Base-by-base conservation (phyloP, 129 eudicot species). In the Flaveria linearis region DNA sequence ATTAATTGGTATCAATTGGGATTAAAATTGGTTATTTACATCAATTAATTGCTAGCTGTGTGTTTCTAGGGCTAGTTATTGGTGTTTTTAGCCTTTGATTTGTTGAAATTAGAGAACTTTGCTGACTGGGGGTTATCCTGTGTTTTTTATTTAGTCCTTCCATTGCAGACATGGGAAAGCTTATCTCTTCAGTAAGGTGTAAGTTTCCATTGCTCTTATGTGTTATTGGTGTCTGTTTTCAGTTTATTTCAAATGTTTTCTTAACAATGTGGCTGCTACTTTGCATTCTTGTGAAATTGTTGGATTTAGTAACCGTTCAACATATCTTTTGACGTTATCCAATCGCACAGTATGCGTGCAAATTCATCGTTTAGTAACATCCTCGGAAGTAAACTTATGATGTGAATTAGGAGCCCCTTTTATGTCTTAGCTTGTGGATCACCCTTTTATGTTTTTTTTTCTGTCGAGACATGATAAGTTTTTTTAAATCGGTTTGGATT, bases 131-230 rank as follows among this genome's bases (percentile, higher is more conserved):
- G 41, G 5, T 36, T 36, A 36, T 1, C 41, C 41, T 68, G 49
- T 66, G 3, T 81, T 25, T 49, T 85, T 74, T 77, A 50, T 91
- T 75, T 85, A 94, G 98, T 85, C 97, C 46, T 94, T 94, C 65
- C 93, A 84, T 82, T 68, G 85, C 92, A 94, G 82, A 84, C 90
- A 94, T 81, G 98, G 97, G 80, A 94, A 88, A 86, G 98, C 98
- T 84, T 94, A 94, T 81, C 97, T 94, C 91, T 94, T 94, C 93
- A 88, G 86, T 76, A 94, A 91, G 84, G 98, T 94, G 98, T 94
- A 94, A 91, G 98, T 94, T 82, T 81, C 81, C 85, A 84, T 78
- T 26, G 23, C 74, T 73, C 49, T 5, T 64, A 18, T 72, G 7
- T 73, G 61, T 60, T 52, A 17, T 51, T 80, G 56, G 53, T 41